Evolutionary conservation across 352 stramenopile species (phyloP).

Genomic region (Globisporangium perplexum): DNA sequence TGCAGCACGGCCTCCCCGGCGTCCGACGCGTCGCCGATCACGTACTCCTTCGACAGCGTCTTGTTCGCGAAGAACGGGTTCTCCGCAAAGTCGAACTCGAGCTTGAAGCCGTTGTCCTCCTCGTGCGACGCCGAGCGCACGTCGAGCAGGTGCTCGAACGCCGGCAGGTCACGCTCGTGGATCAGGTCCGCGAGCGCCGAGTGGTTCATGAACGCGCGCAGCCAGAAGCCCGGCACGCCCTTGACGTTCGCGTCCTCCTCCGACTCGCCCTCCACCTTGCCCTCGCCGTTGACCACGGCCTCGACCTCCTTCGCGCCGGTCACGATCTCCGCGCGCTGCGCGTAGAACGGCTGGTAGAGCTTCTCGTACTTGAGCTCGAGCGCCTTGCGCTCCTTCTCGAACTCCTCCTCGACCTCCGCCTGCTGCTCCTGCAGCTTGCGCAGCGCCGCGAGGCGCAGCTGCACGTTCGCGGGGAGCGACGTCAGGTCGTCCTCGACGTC

Average conservation of each 20-base stretch:
- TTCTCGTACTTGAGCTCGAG: conserved; percentile 88
- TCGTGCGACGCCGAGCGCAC: conserved; percentile 74
- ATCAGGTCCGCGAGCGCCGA: conserved; percentile 73
- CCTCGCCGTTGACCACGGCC: conserved; percentile 36
- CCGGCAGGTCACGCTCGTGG: conserved; percentile 72
- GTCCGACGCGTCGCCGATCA: conserved; percentile 79
- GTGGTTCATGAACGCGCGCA: conserved; percentile 84
- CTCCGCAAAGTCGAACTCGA: conserved; percentile 73
- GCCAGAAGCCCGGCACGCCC: conserved; percentile 81
- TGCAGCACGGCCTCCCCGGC: conserved; percentile 73
- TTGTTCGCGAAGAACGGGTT: conserved; percentile 82
- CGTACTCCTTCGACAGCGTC: conserved; percentile 80
- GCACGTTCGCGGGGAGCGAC: conserved; percentile 62
- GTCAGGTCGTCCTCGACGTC: conserved; percentile 54
- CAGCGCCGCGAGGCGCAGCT: conserved; percentile 62
- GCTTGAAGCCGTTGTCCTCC: conserved; percentile 82
- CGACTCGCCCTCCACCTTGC: conserved; percentile 22
- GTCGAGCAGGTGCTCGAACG: conserved; percentile 74
- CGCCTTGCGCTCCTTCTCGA: conserved; percentile 79
- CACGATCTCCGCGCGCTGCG: conserved; percentile 67
- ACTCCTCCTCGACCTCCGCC: conserved; percentile 70
- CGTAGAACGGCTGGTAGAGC: conserved; percentile 82
- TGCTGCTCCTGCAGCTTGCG: conserved; percentile 78
- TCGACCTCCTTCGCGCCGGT: conserved; percentile 74
- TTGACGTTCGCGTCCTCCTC: conserved; percentile 50